Base-by-base conservation (phyloP, 441 rosid species). In the Isatis lusitanica region DNA sequence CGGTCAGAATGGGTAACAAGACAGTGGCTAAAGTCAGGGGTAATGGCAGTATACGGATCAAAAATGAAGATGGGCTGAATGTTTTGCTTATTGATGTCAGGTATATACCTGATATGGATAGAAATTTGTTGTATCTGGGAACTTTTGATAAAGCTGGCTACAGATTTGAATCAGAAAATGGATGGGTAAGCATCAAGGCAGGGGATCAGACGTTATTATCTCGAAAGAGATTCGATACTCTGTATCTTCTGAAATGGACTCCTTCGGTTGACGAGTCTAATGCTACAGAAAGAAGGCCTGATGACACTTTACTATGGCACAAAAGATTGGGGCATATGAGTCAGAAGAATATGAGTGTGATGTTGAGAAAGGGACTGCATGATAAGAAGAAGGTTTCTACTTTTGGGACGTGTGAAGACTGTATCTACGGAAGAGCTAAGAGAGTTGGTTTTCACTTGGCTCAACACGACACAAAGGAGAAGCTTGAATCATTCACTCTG, bases 211-310 rank as follows among this genome's bases (percentile, higher is more conserved):
- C 2, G 0, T 0, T 58, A 0, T 5, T 58, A 0, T 16, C 18
- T 1, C 44, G 17, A 1, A 53, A 0, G 2, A 53, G 59, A 9
- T 53, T 2, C 28, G 59, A 28, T 0, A 55, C 60, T 5, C 21
- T 59, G 0, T 59, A 59, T 4, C 0, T 59, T 0, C 30, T 36
- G 0, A 6, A 59, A 0, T 59, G 44, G 44, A 38, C 2, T 2
- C 17, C 15, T 12, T 4, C 1, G 0, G 1, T 0, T 0, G 5
- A 2, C 0, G 60, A 55, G 7, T 55, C 39, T 0, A 6, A 0
- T 0, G 60, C 0, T 0, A 0, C 0, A 0, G 7, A 1, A 2
- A 17, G 5, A 0, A 38, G 4, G 3, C 5, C 10, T 9, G 64
- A 36, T 38, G 64, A 59, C 0, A 59, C 31, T 0, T 1, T 3